A percentile compares a stretch with the other conserved stretches of the same genome.
Conservation (phyloP, 1,284 basidiomycete genomes). For the Malassezia yamatoensis region DNA sequence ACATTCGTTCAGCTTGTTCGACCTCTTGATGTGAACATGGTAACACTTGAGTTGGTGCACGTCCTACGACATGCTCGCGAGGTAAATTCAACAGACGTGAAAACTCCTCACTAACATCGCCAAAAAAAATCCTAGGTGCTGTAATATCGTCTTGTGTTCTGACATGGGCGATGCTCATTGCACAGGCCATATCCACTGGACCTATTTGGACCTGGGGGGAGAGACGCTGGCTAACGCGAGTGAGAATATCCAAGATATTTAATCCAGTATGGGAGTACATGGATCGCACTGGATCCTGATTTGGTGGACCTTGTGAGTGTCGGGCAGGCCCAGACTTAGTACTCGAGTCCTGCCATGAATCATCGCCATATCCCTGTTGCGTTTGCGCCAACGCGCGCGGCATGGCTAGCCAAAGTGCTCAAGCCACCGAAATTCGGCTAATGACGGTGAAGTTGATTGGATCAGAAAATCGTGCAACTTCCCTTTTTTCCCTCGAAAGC, state of each 20-base stretch:
- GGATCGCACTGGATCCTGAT: background rate
- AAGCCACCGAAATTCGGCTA: too few relatives aligned
- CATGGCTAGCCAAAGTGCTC: background rate
- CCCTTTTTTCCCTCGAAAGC: too few relatives aligned
- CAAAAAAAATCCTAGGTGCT: constrained; percentile 65
- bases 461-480: too few relatives aligned
- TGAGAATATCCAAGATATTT: constrained; percentile 71
- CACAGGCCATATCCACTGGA: constrained; percentile 79
- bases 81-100: constrained; percentile 56
- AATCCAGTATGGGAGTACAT: constrained; percentile 76
- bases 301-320: background rate
- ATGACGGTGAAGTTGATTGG: too few relatives aligned
- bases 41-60: background rate
- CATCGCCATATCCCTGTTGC: background rate
- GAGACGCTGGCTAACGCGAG: constrained; percentile 63
- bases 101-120: constrained; percentile 53
- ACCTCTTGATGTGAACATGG: background rate
- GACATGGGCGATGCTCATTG: constrained; percentile 77
- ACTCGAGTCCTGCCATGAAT: too few relatives aligned
- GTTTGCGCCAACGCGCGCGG: background rate
- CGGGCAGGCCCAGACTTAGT: background rate
- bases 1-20: background rate
- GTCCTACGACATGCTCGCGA: constrained; percentile 51
- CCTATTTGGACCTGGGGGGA: constrained; percentile 70
- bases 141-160: constrained; percentile 73